These are phyloP conservation scores for Thielaviopsis ethacetica DNA, from an alignment of 2,329 filamentous ascomycete genomes.

Conservation along the genomic window DNA sequence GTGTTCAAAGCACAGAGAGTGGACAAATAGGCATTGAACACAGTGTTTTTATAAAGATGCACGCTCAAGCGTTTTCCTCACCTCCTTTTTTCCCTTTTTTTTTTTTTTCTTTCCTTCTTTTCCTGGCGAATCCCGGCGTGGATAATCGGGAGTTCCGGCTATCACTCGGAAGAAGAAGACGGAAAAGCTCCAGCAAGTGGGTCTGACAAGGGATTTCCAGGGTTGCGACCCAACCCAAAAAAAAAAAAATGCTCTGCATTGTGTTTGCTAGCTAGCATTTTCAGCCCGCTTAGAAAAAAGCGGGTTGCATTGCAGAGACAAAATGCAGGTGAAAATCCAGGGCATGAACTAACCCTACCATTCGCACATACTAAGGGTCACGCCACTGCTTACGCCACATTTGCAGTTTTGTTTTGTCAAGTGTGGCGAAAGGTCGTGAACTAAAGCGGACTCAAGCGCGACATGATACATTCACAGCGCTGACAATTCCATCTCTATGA, in stretches of 20 bases:
- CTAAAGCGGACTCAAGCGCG: neutral
- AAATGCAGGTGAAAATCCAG: neutral
- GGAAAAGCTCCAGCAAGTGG: neutral
- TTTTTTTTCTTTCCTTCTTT: too few species aligned
- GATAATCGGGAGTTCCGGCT: neutral
- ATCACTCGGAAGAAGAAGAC: neutral
- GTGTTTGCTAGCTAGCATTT: neutral
- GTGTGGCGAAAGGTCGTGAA: neutral
- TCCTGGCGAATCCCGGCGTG: neutral
- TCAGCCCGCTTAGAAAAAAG: neutral
- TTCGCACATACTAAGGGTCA: neutral
- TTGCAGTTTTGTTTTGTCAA: too few species aligned
- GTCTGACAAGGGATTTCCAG: neutral
- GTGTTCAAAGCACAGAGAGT: too few species aligned
- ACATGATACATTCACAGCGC: neutral
- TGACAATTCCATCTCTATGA: neutral
- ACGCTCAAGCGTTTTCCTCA: too few species aligned
- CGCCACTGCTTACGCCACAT: neutral
- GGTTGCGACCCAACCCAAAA: neutral
- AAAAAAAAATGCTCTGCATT: neutral
- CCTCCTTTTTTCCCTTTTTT: too few species aligned
- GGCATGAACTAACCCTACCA: neutral
- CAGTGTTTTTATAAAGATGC: too few species aligned
- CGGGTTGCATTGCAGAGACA: too few species aligned
- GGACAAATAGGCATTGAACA: too few species aligned